These are phyloP conservation scores for Cunninghamia lanceolata DNA, from an alignment of 75 land plant genomes.

Conservation along the genomic window DNA sequence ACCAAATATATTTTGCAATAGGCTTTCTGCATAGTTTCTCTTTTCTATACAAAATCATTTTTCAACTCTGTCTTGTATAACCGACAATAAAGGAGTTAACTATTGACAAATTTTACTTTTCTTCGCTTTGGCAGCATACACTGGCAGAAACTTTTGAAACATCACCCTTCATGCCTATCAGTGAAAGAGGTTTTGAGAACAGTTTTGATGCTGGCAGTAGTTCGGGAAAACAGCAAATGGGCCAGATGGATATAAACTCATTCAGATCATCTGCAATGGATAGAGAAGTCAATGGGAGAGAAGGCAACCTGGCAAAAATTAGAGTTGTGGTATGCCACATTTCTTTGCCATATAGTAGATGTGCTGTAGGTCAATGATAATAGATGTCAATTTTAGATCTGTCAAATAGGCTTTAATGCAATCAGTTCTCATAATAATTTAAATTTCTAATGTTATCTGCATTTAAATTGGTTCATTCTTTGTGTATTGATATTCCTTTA, in stretches of 20 bases:
- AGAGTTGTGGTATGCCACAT: slow-evolving; percentile 93
- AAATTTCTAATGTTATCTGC: no score
- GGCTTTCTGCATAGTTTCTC: neutral
- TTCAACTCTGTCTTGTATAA: neutral
- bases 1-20: neutral
- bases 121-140: slow-evolving; percentile 56
- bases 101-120: slow-evolving; percentile 3
- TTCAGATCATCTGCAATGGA: slow-evolving; percentile 37
- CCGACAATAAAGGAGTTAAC: no score
- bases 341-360: neutral
- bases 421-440: no score
- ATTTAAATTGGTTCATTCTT: neutral
- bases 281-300: slow-evolving; percentile 56
- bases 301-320: slow-evolving; percentile 84
- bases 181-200: slow-evolving; percentile 51
- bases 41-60: neutral
- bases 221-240: slow-evolving; percentile 38
- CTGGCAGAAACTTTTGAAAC: slow-evolving; percentile 91
- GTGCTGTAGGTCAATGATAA: neutral
- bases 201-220: slow-evolving; percentile 31
- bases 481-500: neutral
- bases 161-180: slow-evolving; percentile 82
- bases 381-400: neutral
- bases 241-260: slow-evolving; percentile 32
- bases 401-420: no score